Evolutionary conservation across 495 filamentous ascomycete species (phyloP).

Genomic region (Penicillium atrosanguineum): DNA sequence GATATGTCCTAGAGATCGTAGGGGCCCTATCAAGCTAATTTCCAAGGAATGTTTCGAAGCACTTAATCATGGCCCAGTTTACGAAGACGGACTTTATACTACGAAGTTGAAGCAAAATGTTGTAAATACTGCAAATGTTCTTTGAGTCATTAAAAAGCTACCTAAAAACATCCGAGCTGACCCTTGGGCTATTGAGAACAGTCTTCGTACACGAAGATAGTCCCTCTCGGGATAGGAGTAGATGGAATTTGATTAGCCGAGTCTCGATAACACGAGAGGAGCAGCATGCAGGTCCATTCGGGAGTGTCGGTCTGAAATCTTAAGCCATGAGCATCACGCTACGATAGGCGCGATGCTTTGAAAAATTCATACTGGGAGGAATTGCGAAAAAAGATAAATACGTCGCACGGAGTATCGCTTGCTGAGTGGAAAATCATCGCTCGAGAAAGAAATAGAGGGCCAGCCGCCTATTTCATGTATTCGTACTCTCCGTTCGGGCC

Average conservation of each 20-base stretch:
- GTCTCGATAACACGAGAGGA: neutral
- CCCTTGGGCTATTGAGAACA: neutral
- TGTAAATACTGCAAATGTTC: neutral
- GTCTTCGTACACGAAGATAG: neutral
- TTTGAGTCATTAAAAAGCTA: neutral
- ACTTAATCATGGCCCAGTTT: neutral
- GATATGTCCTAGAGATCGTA: neutral
- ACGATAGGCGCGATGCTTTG: neutral
- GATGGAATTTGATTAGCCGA: neutral
- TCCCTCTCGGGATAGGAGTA: neutral
- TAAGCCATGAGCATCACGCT: neutral
- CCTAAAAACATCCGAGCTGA: neutral
- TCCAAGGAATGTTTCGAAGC: neutral
- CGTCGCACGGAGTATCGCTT: neutral
- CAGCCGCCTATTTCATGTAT: slow-evolving; percentile 14
- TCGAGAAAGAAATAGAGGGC: neutral
- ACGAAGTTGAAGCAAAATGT: neutral
- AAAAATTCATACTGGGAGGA: neutral
- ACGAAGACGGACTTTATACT: neutral
- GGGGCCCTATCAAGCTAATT: neutral
- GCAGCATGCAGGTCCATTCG: neutral
- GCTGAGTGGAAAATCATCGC: neutral
- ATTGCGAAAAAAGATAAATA: neutral
- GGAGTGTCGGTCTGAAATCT: neutral
- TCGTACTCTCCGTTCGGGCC: slow-evolving; percentile 14